These are phyloP conservation scores for Ogataea pilisensis DNA, from an alignment of 805 yeast species.

Conservation along the genomic window DNA sequence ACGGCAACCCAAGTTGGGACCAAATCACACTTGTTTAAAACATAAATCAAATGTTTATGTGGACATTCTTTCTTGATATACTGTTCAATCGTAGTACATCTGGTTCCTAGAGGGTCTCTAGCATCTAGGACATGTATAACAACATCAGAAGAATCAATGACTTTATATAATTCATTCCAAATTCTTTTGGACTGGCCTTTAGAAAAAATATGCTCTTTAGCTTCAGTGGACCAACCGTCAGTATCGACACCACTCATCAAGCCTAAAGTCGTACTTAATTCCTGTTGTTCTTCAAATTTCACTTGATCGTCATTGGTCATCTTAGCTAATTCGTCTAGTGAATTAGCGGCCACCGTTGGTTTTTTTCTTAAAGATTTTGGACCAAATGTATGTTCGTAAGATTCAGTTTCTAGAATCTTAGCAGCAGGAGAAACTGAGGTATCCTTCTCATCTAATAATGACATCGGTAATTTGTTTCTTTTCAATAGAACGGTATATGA, in stretches of 20 bases:
- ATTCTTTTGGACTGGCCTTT: constrained; percentile 98
- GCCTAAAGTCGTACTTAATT: constrained; percentile 70
- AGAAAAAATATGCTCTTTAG: constrained; percentile 91
- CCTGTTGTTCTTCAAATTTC: constrained; percentile 68
- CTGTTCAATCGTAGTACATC: constrained; percentile 90
- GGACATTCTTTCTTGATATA: constrained; percentile 92
- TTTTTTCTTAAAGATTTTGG: constrained; percentile 93
- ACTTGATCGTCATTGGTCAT: constrained; percentile 53
- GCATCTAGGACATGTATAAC: constrained; percentile 96
- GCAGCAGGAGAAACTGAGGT: constrained; percentile 71
- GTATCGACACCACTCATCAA: constrained; percentile 69
- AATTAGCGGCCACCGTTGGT: constrained; percentile 70
- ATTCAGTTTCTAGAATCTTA: constrained; percentile 83
- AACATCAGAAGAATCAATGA: constrained; percentile 95
- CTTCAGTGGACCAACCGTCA: constrained; percentile 85
- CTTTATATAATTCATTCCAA: constrained; percentile 97
- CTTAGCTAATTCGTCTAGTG: constrained; percentile 75
- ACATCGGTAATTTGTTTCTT: constrained; percentile 94
- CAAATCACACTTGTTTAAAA: constrained; percentile 94
- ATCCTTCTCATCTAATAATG: constrained; percentile 83
- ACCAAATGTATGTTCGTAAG: constrained; percentile 79
- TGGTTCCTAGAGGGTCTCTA: constrained; percentile 94
- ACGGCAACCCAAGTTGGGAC: constrained; percentile 99
- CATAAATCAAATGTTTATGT: constrained; percentile 92
- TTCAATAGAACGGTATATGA: constrained; percentile 80